These are phyloP conservation scores for Bipolaris sorokiniana DNA, from an alignment of 2,329 filamentous ascomycete species.

Conservation along the genomic window DNA sequence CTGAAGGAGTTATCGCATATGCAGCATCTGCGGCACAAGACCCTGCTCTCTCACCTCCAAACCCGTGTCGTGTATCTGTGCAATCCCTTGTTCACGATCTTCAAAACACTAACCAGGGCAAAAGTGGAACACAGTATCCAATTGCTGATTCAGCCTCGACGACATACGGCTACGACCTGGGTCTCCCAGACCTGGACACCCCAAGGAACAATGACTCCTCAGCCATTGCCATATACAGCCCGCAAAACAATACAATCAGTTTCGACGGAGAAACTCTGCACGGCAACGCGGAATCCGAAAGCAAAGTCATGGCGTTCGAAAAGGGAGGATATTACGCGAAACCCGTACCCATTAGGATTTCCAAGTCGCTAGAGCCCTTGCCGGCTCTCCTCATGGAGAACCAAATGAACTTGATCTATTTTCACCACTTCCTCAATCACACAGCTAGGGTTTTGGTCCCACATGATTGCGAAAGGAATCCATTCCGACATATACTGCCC, in stretches of 20 bases:
- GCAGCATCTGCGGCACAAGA: slow-evolving; percentile 27
- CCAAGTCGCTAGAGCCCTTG: slow-evolving; percentile 62
- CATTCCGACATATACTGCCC: slow-evolving; percentile 66
- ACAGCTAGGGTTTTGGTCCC: slow-evolving; percentile 71
- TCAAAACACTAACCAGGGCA: slow-evolving; percentile 48
- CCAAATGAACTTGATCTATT: slow-evolving; percentile 80
- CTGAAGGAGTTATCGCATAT: slow-evolving; percentile 39
- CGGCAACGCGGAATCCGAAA: slow-evolving; percentile 46
- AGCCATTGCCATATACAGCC: slow-evolving; percentile 61
- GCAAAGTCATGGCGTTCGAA: slow-evolving; percentile 61
- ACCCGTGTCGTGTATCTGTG: slow-evolving; percentile 18
- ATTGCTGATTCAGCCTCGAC: slow-evolving; percentile 43
- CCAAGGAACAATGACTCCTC: slow-evolving; percentile 73
- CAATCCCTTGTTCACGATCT: too few species aligned
- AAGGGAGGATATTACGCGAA: slow-evolving; percentile 72
- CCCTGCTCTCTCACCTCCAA: slow-evolving; percentile 37
- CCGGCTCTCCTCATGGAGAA: slow-evolving; percentile 68
- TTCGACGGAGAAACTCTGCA: slow-evolving; percentile 45
- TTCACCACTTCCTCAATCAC: slow-evolving; percentile 78
- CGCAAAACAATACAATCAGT: slow-evolving; percentile 37
- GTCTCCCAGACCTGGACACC: slow-evolving; percentile 71
- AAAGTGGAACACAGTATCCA: slow-evolving; percentile 47
- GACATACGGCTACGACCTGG: slow-evolving; percentile 74
- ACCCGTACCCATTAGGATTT: slow-evolving; percentile 69
- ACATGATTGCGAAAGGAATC: slow-evolving; percentile 66